A percentile compares a stretch with the other conserved stretches of the same genome.
phyloP scores from a whole-genome alignment of 768 basidiomycete species.

The Sarcodon aspratus region DNA sequence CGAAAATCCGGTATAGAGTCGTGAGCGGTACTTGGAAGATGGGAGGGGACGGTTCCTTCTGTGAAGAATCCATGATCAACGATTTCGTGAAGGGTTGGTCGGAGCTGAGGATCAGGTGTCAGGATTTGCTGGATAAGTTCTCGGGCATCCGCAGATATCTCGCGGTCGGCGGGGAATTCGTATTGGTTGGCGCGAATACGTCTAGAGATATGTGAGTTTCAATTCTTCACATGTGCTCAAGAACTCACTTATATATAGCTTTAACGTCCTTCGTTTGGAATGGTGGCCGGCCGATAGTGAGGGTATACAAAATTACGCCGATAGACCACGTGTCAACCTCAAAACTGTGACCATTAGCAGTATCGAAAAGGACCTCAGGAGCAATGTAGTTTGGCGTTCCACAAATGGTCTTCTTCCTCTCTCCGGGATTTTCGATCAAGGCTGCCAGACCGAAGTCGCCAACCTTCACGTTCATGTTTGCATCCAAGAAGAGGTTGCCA shows the following conservation, averaged over 20 bases:
- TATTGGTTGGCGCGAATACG: constrained; percentile 93
- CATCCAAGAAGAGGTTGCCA: constrained; percentile 88
- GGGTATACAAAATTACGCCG: constrained; percentile 93
- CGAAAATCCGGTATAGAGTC: constrained; percentile 69
- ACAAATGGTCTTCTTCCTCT: constrained; percentile 98
- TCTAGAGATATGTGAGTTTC: constrained; percentile 22
- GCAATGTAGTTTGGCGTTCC: constrained; percentile 99
- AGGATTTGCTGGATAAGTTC: constrained; percentile 78
- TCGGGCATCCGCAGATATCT: constrained; percentile 59
- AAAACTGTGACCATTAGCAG: constrained; percentile 92
- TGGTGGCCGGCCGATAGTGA: constrained; percentile 89
- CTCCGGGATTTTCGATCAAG: constrained; percentile 90
- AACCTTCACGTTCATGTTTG: constrained; percentile 90
- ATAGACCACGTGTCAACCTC: constrained; percentile 99
- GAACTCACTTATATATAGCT: constrained; percentile 77
- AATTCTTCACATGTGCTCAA: neutral
- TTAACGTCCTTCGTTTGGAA: constrained; percentile 99
- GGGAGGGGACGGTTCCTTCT: constrained; percentile 67
- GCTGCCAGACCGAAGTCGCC: constrained; percentile 97
- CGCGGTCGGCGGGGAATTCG: constrained; percentile 74
- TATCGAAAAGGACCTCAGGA: constrained; percentile 94
- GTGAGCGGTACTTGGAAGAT: constrained; percentile 71
- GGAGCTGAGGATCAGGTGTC: constrained; percentile 69
- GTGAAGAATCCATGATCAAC: constrained; percentile 79
- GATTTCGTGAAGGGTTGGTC: constrained; percentile 80